These are phyloP conservation scores for Hygrophoropsis aurantiaca DNA, from an alignment of 768 basidiomycete species.

Conservation along the genomic window DNA sequence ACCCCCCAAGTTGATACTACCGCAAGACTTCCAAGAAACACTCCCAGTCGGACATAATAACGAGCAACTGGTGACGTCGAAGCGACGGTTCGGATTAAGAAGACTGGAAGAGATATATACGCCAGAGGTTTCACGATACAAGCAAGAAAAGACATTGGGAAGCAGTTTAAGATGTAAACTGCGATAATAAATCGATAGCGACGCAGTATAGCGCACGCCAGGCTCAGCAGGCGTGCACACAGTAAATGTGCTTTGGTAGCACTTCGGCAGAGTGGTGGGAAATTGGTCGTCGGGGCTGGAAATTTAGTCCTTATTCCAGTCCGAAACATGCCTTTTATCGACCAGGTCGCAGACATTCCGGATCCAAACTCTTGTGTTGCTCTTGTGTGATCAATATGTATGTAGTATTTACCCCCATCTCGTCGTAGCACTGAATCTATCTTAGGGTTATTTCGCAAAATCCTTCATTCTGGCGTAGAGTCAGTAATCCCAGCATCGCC, in stretches of 20 bases:
- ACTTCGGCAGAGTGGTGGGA: constrained; percentile 27
- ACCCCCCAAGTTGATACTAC: constrained; percentile 73
- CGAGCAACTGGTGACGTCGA: constrained; percentile 53
- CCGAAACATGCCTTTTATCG: background rate
- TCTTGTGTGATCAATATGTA: no score
- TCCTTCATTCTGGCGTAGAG: no score
- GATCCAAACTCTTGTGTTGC: no score
- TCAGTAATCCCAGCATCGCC: no score
- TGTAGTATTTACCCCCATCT: no score
- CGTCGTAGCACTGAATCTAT: no score
- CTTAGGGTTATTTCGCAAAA: no score
- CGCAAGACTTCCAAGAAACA: constrained; percentile 72
- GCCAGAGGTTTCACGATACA: constrained; percentile 68
- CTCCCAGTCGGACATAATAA: constrained; percentile 71
- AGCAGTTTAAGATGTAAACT: constrained; percentile 15
- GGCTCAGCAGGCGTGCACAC: constrained; percentile 21
- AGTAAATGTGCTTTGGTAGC: constrained; percentile 12
- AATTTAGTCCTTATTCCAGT: constrained; percentile 7
- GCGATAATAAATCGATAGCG: constrained; percentile 10
- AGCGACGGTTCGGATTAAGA: constrained; percentile 63
- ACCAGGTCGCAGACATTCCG: background rate
- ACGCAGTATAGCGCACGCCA: constrained; percentile 20
- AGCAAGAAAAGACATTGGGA: constrained; percentile 61
- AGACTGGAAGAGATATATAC: constrained; percentile 71
- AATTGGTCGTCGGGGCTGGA: constrained; percentile 15